phyloP scores from a whole-genome alignment of 1,139 yeast species.

The Debaryomyces singareniensis region DNA sequence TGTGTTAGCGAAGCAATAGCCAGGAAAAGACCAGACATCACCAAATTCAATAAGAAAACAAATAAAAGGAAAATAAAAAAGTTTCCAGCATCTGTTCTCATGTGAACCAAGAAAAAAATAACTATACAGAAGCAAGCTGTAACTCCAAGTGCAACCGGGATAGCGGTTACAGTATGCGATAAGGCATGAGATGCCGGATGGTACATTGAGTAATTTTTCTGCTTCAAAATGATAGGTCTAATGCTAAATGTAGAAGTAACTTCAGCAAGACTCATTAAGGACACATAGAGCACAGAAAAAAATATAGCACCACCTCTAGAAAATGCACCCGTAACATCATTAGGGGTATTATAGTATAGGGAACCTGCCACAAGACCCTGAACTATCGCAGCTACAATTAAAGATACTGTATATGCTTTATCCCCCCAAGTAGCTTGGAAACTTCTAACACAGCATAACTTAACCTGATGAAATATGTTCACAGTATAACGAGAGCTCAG shows the following conservation, averaged over 20 bases:
- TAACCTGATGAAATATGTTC: conserved; percentile 40
- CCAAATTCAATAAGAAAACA: conserved; percentile 19
- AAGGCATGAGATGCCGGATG: conserved; percentile 58
- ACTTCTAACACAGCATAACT: conserved; percentile 41
- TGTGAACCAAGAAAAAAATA: conserved; percentile 45
- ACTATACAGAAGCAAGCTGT: conserved; percentile 38
- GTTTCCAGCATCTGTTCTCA: conserved; percentile 46
- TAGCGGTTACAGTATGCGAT: conserved; percentile 36
- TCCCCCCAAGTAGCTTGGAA: conserved; percentile 48
- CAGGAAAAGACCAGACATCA: conserved; percentile 41
- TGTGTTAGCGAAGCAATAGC: conserved; percentile 44
- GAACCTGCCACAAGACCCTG: conserved; percentile 47
- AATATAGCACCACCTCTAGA: conserved; percentile 55
- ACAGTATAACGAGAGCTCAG: conserved; percentile 42
- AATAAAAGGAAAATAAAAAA: conserved; percentile 49
- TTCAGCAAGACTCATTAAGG: conserved; percentile 52
- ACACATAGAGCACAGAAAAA: conserved; percentile 46
- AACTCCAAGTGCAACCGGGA: conserved; percentile 44
- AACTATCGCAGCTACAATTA: conserved; percentile 38
- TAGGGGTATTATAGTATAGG: conserved; percentile 40
- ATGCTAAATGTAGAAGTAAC: conserved; percentile 41
- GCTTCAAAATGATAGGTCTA: conserved; percentile 51
- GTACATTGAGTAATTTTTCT: conserved; percentile 48
- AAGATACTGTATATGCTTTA: conserved; percentile 41
- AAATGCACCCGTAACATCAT: conserved; percentile 40